Evolutionary conservation across 305 asterid species (phyloP).

Genomic region (Solanum chacoense): DNA sequence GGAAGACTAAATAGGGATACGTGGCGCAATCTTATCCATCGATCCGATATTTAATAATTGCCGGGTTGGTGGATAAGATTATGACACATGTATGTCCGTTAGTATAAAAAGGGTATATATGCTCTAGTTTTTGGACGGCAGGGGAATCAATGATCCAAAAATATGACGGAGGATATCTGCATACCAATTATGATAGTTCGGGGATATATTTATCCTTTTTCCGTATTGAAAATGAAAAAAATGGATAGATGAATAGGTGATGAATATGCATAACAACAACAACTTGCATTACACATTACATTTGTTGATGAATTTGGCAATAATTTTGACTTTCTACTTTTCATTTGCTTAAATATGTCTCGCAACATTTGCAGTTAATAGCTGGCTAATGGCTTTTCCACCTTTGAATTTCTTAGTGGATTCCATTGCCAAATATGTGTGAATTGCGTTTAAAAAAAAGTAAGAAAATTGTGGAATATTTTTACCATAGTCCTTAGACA

Average conservation of each 20-base stretch:
- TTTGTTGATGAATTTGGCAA: background rate
- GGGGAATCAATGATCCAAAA: too few relatives aligned
- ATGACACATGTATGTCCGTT: too few relatives aligned
- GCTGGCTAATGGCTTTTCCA: background rate
- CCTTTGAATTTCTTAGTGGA: background rate
- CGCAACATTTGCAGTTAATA: background rate
- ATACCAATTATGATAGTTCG: too few relatives aligned
- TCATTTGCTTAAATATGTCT: background rate
- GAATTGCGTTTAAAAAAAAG: background rate
- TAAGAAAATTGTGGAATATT: background rate
- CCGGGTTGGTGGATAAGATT: too few relatives aligned
- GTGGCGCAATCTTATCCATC: too few relatives aligned
- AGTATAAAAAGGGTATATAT: too few relatives aligned
- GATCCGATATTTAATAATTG: too few relatives aligned
- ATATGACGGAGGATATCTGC: too few relatives aligned
- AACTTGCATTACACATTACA: background rate
- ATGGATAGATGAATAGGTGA: background rate
- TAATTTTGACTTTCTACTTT: background rate
- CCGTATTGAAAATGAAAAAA: background rate
- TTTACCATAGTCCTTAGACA: background rate
- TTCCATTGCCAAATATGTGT: background rate
- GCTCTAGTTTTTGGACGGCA: too few relatives aligned
- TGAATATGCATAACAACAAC: background rate
- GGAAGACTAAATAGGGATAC: too few relatives aligned
- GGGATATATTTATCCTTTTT: too few relatives aligned